phyloP scores from a whole-genome alignment of 169 alveolate genomes.

The Plasmodium coatneyi region DNA sequence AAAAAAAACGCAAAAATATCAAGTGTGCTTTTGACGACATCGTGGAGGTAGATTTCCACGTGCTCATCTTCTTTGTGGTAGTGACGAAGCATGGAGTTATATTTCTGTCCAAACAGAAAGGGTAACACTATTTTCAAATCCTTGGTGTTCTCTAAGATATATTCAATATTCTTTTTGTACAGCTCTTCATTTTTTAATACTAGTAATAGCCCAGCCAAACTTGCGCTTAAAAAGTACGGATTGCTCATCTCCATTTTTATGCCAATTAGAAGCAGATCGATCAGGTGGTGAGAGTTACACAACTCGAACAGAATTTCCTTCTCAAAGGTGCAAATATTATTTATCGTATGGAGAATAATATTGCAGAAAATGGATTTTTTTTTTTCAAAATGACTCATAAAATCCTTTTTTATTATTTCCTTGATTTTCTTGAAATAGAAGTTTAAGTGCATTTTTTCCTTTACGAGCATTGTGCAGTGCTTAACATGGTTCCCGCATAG shows the following conservation, averaged over 20 bases:
- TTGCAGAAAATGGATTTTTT: slow-evolving; percentile 33
- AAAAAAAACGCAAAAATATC: slow-evolving; percentile 57
- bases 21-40: slow-evolving; percentile 18
- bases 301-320: slow-evolving; percentile 26
- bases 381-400: not conserved
- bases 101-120: slow-evolving; percentile 68
- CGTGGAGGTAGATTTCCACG: slow-evolving; percentile 5
- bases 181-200: slow-evolving; percentile 53
- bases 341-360: slow-evolving; percentile 26
- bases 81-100: slow-evolving; percentile 38
- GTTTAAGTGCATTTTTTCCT: slow-evolving; percentile 43
- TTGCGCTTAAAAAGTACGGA: slow-evolving; percentile 63
- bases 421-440: slow-evolving; percentile 48
- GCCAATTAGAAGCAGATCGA: slow-evolving; percentile 48
- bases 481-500: slow-evolving; percentile 28
- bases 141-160: slow-evolving; percentile 57
- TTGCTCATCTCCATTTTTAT: slow-evolving; percentile 56
- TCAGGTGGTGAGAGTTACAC: slow-evolving; percentile 40
- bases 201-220: slow-evolving; percentile 47
- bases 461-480: slow-evolving; percentile 52
- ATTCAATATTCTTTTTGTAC: slow-evolving; percentile 59
- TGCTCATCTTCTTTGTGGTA: not conserved
- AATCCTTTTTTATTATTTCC: slow-evolving; percentile 30
- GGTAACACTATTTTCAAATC: slow-evolving; percentile 69
- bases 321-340: slow-evolving; percentile 28